phyloP scores from a whole-genome alignment of 306 rosid species.

The Echinosophora koreensis region DNA sequence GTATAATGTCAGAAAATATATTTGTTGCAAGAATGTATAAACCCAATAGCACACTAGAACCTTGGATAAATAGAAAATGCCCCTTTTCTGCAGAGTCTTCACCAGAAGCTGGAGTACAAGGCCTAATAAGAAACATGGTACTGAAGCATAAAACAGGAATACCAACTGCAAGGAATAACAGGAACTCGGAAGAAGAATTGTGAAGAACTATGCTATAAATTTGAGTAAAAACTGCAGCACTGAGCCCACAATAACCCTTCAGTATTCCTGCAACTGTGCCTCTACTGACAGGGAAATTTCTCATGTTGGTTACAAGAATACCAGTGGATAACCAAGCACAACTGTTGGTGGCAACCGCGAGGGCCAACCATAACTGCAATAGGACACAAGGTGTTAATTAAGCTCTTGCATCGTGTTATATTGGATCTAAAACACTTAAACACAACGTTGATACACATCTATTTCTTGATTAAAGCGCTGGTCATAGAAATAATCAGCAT shows the following conservation, averaged over 20 bases:
- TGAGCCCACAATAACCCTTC: slow-evolving; percentile 80
- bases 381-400: neutral
- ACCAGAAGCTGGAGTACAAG: slow-evolving; percentile 76
- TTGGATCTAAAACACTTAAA: neutral
- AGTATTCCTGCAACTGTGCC: slow-evolving; percentile 84
- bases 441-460: neutral
- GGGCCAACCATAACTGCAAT: slow-evolving; percentile 76
- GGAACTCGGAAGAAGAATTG: slow-evolving; percentile 67
- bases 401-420: neutral
- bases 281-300: slow-evolving; percentile 77
- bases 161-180: slow-evolving; percentile 70
- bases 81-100: slow-evolving; percentile 59
- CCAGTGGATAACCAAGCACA: slow-evolving; percentile 81
- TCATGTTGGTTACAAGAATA: slow-evolving; percentile 85
- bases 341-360: slow-evolving; percentile 73
- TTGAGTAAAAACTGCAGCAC: slow-evolving; percentile 80
- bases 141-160: slow-evolving; percentile 68
- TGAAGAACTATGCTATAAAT: slow-evolving; percentile 63
- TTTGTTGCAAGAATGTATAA: slow-evolving; percentile 70
- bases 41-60: slow-evolving; percentile 69
- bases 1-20: slow-evolving; percentile 44
- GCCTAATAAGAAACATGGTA: slow-evolving; percentile 73
- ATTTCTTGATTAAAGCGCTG: neutral
- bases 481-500: neutral
- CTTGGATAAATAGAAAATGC: slow-evolving; percentile 73